These are phyloP conservation scores for Hamamelis virginiana DNA, from an alignment of 164 flowering plant genomes.

Conservation along the genomic window DNA sequence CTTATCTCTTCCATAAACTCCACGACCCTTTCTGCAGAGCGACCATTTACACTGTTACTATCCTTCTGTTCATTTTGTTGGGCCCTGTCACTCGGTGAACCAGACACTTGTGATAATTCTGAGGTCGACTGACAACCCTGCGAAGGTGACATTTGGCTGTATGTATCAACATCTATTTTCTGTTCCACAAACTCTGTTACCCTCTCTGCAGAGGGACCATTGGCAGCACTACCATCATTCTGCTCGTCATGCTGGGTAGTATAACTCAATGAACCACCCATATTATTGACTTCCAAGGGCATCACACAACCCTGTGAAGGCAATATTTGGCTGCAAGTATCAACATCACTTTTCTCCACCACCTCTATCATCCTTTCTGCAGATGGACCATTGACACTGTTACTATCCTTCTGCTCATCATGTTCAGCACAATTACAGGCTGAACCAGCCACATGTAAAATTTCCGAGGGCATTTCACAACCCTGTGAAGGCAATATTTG, in stretches of 20 bases:
- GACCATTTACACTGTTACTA: conserved; percentile 3
- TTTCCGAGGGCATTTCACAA: neutral
- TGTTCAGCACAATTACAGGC: neutral
- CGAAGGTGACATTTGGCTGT: neutral
- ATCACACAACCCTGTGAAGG: neutral
- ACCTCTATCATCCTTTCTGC: conserved; percentile 4
- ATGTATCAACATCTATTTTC: neutral
- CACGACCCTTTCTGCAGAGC: conserved; percentile 1
- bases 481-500: neutral
- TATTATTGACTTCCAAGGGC: neutral
- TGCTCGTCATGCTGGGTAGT: neutral
- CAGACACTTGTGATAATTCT: conserved; percentile 5
- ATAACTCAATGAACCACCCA: neutral
- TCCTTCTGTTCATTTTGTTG: conserved; percentile 8
- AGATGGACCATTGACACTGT: neutral
- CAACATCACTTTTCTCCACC: neutral
- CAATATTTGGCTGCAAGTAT: neutral
- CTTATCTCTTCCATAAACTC: conserved; percentile 19
- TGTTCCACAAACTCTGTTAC: neutral
- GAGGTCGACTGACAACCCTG: conserved; percentile 6
- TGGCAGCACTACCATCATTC: neutral
- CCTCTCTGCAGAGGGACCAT: neutral
- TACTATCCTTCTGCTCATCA: neutral
- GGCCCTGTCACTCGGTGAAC: conserved; percentile 1
- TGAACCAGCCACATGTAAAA: neutral